Evolutionary conservation across 106 monocot genomes (phyloP), one percentile per base, ranked within the genome.

Genomic region (Phalaenopsis equestris): DNA sequence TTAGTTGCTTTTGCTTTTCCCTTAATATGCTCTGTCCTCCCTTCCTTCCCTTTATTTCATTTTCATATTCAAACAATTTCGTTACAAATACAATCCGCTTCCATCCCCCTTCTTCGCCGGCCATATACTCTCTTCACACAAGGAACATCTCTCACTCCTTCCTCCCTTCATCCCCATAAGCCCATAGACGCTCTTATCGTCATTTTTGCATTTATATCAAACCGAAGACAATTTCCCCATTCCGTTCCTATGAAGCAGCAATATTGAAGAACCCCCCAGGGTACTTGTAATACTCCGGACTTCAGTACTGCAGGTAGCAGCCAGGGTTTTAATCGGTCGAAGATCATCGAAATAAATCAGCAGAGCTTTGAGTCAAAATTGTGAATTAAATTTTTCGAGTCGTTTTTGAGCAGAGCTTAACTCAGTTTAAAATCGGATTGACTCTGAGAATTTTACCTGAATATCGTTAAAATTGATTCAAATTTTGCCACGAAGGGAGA

Each of bases 1-100:
- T 76, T 48, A 49, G 49, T 48, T 49, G 19, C 76, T 76, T 76
- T 76, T 76, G 11, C 76, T 76, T 76, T 76, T 48, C 46, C 15
- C 30, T 52, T 49, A 30, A 24, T 43, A 70, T 15, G 70, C 70
- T 46, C 48, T 24, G 76, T 0, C 10, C 70, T 39, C 36, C 70
- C 19, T 42, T 8, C 70, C 19, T 42, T 8, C 18, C 41, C 43
- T 74, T 4, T 19, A 30, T 42, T 39, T 39, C 14, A 37, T 70
- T 70, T 70, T 38, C 30, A 70, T 2, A 18, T 74, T 43, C 19
- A 45, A 12, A 23, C 52, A 12, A 61, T 30, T 30, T 30, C 30
- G 4, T 74, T 74, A 74, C 74, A 74, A 42, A 74, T 45, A 42
- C 74, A 74, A 4, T 36, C 74, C 43, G 0, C 43, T 43, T 39